Base-by-base conservation (phyloP, 1,139 yeast species). In the Zhuliangozyma parablackwelliae region DNA sequence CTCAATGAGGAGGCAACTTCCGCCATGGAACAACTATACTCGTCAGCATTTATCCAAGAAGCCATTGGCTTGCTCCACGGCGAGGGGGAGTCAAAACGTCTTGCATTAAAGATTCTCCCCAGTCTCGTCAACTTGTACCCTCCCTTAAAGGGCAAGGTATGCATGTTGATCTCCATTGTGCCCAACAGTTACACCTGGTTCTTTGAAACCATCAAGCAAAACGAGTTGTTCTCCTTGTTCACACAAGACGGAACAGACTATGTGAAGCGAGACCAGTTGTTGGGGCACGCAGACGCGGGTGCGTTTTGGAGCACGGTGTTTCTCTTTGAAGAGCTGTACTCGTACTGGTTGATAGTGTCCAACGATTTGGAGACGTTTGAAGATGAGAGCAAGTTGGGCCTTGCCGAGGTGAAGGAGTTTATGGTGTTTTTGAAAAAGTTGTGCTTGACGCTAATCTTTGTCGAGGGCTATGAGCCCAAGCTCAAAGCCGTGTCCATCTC, bases 291-390 rank as follows among this genome's bases (percentile, higher is more conserved):
- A 9, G 3, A 8, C 11, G 32, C 34, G 28, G 6, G 40, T 2
- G 37, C 38, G 2, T 69, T 69, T 41, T 67, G 72, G 71, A 59
- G 59, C 29, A 47, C 54, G 1, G 46, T 67, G 2, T 59, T 50
- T 30, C 53, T 67, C 2, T 69, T 68, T 45, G 62, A 65, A 44
- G 73, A 69, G 36, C 44, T 69, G 26, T 65, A 63, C 44, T 64
- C 72, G 0, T 71, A 68, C 43, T 64, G 70, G 70, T 44, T 82
- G 21, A 73, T 81, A 27, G 78, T 88, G 3, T 77, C 90, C 0
- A 85, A 81, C 42, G 96, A 88, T 53, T 59, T 66, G 20, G 95
- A 84, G 50, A 61, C 83, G 36, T 72, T 76, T 36, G 55, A 48
- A 11, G 51, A 56, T 9, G 49, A 59, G 39, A 77, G 68, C 2